Evolutionary conservation across 139 green algal genomes (phyloP).

Genomic region (Chlorella sp.): DNA sequence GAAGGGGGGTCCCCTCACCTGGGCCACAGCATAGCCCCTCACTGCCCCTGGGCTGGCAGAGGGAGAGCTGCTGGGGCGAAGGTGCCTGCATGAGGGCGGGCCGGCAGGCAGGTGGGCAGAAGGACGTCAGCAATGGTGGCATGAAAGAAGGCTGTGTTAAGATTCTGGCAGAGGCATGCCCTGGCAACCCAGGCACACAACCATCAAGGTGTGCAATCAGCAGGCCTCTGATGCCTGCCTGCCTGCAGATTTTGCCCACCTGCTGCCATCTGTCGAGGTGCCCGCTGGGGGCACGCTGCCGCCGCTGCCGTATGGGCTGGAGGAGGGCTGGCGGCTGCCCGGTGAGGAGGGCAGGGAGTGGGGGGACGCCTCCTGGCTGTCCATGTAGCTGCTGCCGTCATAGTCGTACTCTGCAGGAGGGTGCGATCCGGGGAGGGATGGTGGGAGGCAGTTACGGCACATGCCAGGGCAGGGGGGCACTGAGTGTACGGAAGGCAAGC

Average conservation of each 20-base stretch:
- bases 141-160: neutral
- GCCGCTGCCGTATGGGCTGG: constrained; percentile 12
- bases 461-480: neutral
- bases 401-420: neutral
- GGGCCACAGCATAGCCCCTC: neutral
- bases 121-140: neutral
- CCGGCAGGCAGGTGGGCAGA: neutral
- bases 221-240: neutral
- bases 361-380: constrained; percentile 2
- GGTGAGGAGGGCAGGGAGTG: constrained; percentile 13
- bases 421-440: neutral
- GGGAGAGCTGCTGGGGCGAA: neutral
- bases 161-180: too few relatives aligned
- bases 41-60: neutral
- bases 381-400: constrained; percentile 11
- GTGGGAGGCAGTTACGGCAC: neutral
- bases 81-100: neutral
- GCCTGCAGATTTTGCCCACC: neutral
- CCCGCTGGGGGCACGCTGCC: neutral
- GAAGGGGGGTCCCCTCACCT: constrained; percentile 3
- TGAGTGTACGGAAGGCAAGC: neutral
- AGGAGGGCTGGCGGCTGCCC: neutral
- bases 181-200: too few relatives aligned
- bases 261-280: neutral
- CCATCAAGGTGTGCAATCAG: too few relatives aligned